Percentiles rank a stretch among this genome's conserved stretches.
phyloP scores from a whole-genome alignment of 108 stramenopile genomes.

The Cyclotella choctawhatcheeana region DNA sequence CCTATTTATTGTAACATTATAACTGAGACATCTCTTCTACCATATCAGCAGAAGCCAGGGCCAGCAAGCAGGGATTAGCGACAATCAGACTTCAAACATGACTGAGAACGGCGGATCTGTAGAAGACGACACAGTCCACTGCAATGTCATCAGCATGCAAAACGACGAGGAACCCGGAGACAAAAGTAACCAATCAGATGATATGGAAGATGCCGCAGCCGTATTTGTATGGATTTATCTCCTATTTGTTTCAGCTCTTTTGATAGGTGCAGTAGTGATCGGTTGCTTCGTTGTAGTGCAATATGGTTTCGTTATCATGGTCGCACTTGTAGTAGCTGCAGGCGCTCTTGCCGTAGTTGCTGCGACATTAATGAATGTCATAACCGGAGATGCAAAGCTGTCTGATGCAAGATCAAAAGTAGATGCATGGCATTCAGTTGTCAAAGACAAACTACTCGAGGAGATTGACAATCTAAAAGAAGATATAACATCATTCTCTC shows the following conservation, averaged over 20 bases:
- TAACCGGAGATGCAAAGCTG: slow-evolving; percentile 18
- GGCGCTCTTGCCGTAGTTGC: slow-evolving; percentile 18
- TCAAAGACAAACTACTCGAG: slow-evolving; percentile 35
- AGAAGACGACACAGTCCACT: no score
- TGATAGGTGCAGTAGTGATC: slow-evolving; percentile 15
- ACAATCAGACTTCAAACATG: no score
- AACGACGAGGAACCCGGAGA: no score
- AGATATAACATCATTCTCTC: slow-evolving; percentile 22
- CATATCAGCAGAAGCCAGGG: no score
- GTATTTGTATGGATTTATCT: slow-evolving; percentile 38
- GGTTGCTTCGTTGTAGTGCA: slow-evolving; percentile 15
- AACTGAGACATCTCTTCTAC: no score
- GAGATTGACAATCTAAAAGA: slow-evolving; percentile 34
- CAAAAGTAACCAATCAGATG: neutral
- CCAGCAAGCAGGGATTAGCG: no score
- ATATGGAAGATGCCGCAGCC: slow-evolving; percentile 23
- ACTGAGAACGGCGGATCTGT: no score
- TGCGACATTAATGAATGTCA: slow-evolving; percentile 15
- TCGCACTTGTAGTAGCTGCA: slow-evolving; percentile 14
- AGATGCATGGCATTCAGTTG: slow-evolving; percentile 24
- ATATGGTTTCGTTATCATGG: slow-evolving; percentile 33
- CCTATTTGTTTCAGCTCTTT: slow-evolving; percentile 15
- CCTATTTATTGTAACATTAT: no score
- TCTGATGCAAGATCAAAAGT: slow-evolving; percentile 25
- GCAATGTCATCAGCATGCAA: no score